Evolutionary conservation across 2,329 filamentous ascomycete species (phyloP).

Genomic region (Sarocladium oryzae): DNA sequence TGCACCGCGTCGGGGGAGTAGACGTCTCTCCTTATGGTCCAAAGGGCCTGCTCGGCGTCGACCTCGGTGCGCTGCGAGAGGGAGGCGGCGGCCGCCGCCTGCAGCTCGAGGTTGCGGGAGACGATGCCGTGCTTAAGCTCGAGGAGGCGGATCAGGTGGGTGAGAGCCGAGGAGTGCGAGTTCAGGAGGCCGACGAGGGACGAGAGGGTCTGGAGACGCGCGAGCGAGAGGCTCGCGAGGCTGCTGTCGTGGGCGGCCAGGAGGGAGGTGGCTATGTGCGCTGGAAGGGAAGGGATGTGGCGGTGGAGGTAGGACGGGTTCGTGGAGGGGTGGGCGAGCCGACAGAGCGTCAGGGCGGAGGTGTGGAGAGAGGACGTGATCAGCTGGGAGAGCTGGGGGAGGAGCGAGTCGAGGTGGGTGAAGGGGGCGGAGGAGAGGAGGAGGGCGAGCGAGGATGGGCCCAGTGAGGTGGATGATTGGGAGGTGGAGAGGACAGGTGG

Average conservation of each 20-base stretch:
- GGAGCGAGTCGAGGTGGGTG: conserved; percentile 36
- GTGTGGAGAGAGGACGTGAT: conserved; percentile 44
- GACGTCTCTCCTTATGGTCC: conserved; percentile 29
- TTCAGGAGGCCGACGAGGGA: conserved; percentile 32
- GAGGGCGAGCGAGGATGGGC: conserved; percentile 27
- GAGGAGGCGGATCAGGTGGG: conserved; percentile 40
- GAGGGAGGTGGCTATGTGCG: conserved; percentile 29
- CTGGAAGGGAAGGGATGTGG: conserved; percentile 41
- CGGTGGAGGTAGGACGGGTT: conserved; percentile 55
- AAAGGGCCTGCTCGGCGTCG: conserved; percentile 29
- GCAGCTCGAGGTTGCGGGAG: conserved; percentile 45
- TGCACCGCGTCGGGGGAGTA: conserved; percentile 38
- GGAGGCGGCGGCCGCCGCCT: conserved; percentile 37
- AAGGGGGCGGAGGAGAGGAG: conserved; percentile 47
- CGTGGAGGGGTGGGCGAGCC: conserved; percentile 41
- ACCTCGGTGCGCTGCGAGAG: conserved; percentile 35
- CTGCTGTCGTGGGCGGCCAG: conserved; percentile 23
- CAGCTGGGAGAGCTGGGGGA: conserved; percentile 40
- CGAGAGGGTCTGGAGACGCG: conserved; percentile 33
- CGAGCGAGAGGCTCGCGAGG: conserved; percentile 26
- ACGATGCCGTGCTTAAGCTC: conserved; percentile 50
- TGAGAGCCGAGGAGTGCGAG: conserved; percentile 31
- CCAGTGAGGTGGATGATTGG: conserved; percentile 21
- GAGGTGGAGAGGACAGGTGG: conserved; percentile 25
- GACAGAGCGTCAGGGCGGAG: conserved; percentile 41